Evolutionary conservation across 2,329 filamentous ascomycete genomes (phyloP), one percentile per base, ranked within the genome.

Genomic region (Dendrostoma leiphaemia): DNA sequence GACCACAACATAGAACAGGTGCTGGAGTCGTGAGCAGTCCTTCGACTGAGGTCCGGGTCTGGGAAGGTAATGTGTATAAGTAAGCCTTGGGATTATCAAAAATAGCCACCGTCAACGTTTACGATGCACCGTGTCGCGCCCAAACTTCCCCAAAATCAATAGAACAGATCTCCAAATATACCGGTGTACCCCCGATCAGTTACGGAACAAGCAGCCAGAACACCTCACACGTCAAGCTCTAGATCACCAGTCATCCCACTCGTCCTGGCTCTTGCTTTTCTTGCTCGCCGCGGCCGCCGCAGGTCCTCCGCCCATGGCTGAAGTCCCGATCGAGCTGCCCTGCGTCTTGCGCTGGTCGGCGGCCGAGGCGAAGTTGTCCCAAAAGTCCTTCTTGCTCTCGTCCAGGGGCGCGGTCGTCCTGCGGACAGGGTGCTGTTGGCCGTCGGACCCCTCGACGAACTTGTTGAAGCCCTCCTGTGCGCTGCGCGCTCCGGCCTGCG

Each of bases 321-420:
- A 75, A 19, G 82, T 85, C 29, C 82, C 82, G 57, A 85, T 81
- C 2, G 81, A 74, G 62, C 74, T 81, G 54, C 72, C 71, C 40
- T 66, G 67, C 23, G 58, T 56, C 58, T 64, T 65, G 55, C 73
- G 71, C 64, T 82, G 76, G 72, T 87, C 81, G 0, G 84, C 87
- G 24, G 87, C 70, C 26, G 81, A 83, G 0, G 91, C 87, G 71
- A 97, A 96, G 62, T 88, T 88, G 68, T 96, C 92, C 92, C 92
- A 97, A 72, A 96, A 96, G 62, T 89, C 88, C 67, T 88, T 88
- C 71, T 86, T 89, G 81, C 69, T 88, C 79, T 76, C 78, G 64
- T 85, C 78, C 48, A 84, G 64, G 53, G 70, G 74, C 51, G 66
- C 72, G 53, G 71, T 66, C 17, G 45, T 44, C 21, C 40, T 32